Percentiles rank a stretch among this genome's conserved stretches.
Evolutionary conservation across 202 grass and related monocot species (phyloP).

Genomic region (Schoenoplectus tabernaemontani): DNA sequence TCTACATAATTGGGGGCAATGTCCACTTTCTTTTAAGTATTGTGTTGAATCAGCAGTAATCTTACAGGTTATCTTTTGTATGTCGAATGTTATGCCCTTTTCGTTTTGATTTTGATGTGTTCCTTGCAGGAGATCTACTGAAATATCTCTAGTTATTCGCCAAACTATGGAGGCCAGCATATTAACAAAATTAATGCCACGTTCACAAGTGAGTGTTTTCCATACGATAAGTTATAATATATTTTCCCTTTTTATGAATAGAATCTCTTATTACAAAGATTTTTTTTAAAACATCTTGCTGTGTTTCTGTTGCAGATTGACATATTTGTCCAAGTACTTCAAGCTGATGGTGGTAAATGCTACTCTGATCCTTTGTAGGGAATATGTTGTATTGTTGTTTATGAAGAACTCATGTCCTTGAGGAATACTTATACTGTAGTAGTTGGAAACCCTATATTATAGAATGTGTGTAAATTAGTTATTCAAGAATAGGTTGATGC

Average conservation of each 20-base stretch:
- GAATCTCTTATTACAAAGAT: neutral
- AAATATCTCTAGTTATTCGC: conserved; percentile 63
- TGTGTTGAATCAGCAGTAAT: neutral
- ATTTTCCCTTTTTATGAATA: neutral
- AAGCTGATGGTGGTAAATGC: conserved; percentile 87
- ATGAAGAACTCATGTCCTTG: neutral
- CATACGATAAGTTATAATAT: neutral
- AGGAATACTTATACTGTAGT: neutral
- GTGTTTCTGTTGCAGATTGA: conserved; percentile 58
- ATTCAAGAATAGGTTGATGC: neutral
- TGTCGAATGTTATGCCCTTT: neutral
- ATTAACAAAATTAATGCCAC: conserved; percentile 77
- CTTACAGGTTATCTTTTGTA: neutral
- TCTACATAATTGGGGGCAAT: neutral
- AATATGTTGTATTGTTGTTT: neutral
- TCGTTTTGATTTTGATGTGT: neutral
- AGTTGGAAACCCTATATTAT: neutral
- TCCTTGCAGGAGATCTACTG: conserved; percentile 7
- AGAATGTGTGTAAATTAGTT: neutral
- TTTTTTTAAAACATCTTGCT: neutral
- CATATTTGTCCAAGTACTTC: conserved; percentile 99
- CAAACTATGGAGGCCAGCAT: conserved; percentile 97
- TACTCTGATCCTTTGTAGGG: neutral
- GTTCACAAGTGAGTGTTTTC: conserved; percentile 57
- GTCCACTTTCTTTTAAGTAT: neutral